phyloP scores from a whole-genome alignment of 345 rosid genomes.

The Eucalyptus virginea region DNA sequence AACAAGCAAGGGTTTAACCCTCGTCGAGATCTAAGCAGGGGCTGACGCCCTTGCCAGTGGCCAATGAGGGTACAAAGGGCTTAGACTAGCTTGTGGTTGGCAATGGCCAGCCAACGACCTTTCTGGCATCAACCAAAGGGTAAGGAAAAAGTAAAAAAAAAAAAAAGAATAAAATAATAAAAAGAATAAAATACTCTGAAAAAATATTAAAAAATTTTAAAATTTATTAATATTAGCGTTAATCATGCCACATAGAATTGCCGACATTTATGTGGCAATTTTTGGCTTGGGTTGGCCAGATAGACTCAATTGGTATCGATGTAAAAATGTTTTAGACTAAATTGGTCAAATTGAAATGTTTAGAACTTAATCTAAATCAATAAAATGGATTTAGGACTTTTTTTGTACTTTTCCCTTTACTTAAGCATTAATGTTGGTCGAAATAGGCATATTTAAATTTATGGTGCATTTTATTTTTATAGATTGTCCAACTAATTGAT shows the following conservation, averaged over 20 bases:
- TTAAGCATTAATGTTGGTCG: not conserved
- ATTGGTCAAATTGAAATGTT: too few species aligned
- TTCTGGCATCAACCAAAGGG: accelerated
- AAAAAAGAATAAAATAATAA: accelerated
- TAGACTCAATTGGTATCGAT: too few species aligned
- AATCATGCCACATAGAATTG: accelerated
- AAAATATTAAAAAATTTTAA: too few species aligned
- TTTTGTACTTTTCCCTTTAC: not conserved
- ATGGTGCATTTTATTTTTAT: not conserved
- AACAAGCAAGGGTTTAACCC: too few species aligned
- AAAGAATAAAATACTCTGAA: too few species aligned
- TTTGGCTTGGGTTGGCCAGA: accelerated
- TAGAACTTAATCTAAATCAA: too few species aligned
- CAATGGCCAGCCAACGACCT: too few species aligned
- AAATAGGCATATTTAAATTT: not conserved
- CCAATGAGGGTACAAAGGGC: too few species aligned
- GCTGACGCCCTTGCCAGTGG: too few species aligned
- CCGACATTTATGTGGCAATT: accelerated
- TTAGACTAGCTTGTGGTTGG: too few species aligned
- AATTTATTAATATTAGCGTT: accelerated
- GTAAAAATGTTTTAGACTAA: accelerated
- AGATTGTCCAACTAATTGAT: not conserved
- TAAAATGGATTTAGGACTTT: too few species aligned
- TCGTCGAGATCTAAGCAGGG: accelerated
- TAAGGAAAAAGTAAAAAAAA: too few species aligned